Evolutionary conservation across 176 grass and related monocot species (phyloP).

Genomic region (Puya raimondii): DNA sequence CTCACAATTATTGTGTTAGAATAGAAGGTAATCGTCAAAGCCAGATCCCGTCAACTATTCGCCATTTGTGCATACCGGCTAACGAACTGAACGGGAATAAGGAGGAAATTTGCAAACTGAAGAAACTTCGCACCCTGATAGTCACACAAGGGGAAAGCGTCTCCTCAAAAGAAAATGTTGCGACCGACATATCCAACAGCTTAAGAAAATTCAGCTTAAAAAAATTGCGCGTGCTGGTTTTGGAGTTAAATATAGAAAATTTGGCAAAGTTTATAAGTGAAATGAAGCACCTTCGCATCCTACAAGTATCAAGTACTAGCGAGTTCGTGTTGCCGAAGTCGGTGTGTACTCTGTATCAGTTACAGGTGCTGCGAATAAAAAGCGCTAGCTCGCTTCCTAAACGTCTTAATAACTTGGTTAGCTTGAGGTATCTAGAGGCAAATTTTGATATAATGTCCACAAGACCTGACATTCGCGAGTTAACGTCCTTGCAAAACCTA

Average conservation of each 20-base stretch:
- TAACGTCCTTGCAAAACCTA: constrained; percentile 12
- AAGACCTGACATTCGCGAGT: constrained; percentile 12
- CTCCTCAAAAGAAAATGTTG: background rate
- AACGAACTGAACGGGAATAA: constrained; percentile 5
- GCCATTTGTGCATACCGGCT: constrained; percentile 15
- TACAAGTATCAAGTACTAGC: constrained; percentile 1
- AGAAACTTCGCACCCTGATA: constrained; percentile 8
- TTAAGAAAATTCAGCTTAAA: constrained; percentile 13
- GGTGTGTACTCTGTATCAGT: constrained; percentile 23
- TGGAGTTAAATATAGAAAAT: background rate
- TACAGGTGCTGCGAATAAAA: constrained; percentile 11
- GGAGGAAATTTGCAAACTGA: constrained; percentile 5
- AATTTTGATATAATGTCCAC: background rate
- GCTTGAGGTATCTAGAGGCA: constrained; percentile 5
- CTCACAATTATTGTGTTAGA: constrained; percentile 13
- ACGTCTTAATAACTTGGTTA: constrained; percentile 14
- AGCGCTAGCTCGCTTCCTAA: constrained; percentile 4
- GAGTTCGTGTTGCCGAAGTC: constrained; percentile 15
- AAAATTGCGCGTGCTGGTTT: constrained; percentile 13
- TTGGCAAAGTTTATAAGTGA: constrained; percentile 11
- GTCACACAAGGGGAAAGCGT: background rate
- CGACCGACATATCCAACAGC: constrained; percentile 5
- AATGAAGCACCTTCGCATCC: constrained; percentile 13
- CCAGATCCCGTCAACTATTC: constrained; percentile 8
- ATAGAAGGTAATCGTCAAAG: constrained; percentile 13